Percentiles rank a stretch among this genome's conserved stretches.
Evolutionary conservation across 2,329 filamentous ascomycete genomes (phyloP).

Genomic region (Neofusicoccum parvum): DNA sequence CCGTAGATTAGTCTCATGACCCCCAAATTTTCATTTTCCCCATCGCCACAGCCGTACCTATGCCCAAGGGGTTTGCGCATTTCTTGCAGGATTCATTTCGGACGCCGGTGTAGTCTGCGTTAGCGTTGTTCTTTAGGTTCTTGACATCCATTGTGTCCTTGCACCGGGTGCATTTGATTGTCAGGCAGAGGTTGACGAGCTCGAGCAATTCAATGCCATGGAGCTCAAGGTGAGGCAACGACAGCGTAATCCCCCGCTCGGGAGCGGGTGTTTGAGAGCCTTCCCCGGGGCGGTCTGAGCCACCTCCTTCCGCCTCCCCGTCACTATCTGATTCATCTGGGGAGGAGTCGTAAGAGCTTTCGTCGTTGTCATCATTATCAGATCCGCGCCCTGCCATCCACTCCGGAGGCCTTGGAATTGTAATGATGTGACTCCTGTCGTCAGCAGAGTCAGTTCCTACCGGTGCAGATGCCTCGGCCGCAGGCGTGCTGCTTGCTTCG

Average conservation of each 20-base stretch:
- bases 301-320: slow-evolving; percentile 42
- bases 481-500: background rate
- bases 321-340: slow-evolving; percentile 51
- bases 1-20: slow-evolving; percentile 14
- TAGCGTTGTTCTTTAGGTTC: slow-evolving; percentile 60
- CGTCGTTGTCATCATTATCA: slow-evolving; percentile 34
- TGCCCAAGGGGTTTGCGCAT: slow-evolving; percentile 53
- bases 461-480: background rate
- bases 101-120: slow-evolving; percentile 42
- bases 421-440: slow-evolving; percentile 66
- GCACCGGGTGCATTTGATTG: slow-evolving; percentile 77
- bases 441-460: slow-evolving; percentile 10
- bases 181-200: slow-evolving; percentile 66
- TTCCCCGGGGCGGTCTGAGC: slow-evolving; percentile 30
- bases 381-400: slow-evolving; percentile 53
- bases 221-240: slow-evolving; percentile 76
- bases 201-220: slow-evolving; percentile 77
- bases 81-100: slow-evolving; percentile 57
- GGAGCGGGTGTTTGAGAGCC: slow-evolving; percentile 42
- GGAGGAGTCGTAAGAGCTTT: slow-evolving; percentile 43
- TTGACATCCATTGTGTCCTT: slow-evolving; percentile 72
- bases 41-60: slow-evolving; percentile 34
- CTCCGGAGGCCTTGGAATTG: slow-evolving; percentile 76
- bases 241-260: slow-evolving; percentile 74
- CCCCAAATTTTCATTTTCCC: background rate